phyloP scores from a whole-genome alignment of 768 basidiomycete genomes.

The Pulveroboletus sp. region DNA sequence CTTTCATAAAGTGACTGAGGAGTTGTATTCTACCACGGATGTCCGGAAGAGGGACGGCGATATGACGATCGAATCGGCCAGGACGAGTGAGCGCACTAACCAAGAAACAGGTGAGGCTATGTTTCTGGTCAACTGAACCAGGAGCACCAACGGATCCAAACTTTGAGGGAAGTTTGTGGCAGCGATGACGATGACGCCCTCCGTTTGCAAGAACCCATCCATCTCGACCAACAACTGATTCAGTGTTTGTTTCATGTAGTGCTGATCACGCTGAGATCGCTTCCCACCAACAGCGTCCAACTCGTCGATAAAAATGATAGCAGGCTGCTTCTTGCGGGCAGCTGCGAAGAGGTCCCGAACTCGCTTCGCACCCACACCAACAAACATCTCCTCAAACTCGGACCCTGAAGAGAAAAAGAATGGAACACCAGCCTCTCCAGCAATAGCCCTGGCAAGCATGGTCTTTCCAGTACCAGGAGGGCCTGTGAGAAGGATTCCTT shows the following conservation, averaged over 20 bases:
- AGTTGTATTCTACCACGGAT: conserved; percentile 92
- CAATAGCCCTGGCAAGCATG: conserved; percentile 93
- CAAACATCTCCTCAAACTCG: conserved; percentile 98
- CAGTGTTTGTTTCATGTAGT: conserved; percentile 89
- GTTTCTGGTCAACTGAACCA: neutral
- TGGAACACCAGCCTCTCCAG: conserved; percentile 96
- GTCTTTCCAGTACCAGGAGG: conserved; percentile 81
- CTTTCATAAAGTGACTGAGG: conserved; percentile 84
- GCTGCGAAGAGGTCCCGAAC: conserved; percentile 92
- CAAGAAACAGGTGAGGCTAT: conserved; percentile 11
- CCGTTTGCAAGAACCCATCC: conserved; percentile 91
- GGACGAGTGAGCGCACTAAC: conserved; percentile 88
- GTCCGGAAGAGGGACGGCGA: conserved; percentile 93
- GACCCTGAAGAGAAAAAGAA: conserved; percentile 97
- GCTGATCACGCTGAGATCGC: conserved; percentile 76
- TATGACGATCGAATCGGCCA: conserved; percentile 91
- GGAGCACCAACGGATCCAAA: conserved; percentile 69
- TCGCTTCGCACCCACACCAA: conserved; percentile 91
- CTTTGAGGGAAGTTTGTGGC: conserved; percentile 98
- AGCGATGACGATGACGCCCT: conserved; percentile 93
- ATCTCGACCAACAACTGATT: conserved; percentile 97
- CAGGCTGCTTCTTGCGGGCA: conserved; percentile 90
- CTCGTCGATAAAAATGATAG: conserved; percentile 98
- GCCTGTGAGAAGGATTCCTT: conserved; percentile 89
- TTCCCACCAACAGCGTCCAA: conserved; percentile 92